Base-by-base conservation (phyloP, 805 yeast genomes). In the Candida suzukii region DNA sequence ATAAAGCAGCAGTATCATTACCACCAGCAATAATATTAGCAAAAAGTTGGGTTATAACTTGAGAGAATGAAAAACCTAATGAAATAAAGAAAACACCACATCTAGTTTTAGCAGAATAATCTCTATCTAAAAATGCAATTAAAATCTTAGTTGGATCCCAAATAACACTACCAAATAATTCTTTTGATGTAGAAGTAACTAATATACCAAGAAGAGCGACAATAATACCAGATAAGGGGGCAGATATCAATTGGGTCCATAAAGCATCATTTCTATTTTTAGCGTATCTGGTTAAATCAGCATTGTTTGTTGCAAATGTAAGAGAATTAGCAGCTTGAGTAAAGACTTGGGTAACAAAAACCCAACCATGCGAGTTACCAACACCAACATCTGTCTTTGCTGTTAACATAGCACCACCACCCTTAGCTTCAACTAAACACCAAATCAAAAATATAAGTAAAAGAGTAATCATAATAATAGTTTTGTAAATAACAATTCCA, bases 61-160 rank as follows among this genome's bases (percentile, higher is more conserved):
- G 91, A 29, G 88, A 88, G 42, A 83, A 60, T 13, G 83, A 78
- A 59, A 87, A 83, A 0, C 82, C 83, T 37, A 75, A 65, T 2
- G 87, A 67, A 49, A 85, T 78, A 42, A 87, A 68, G 57, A 86
- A 86, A 9, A 81, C 93, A 50, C 95, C 95, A 17, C 82, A 88
- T 47, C 95, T 70, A 45, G 80, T 75, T 21, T 90, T 83, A 27
- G 70, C 65, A 1, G 71, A 42, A 5, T 75, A 27, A 38, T 75
- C 76, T n/a, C n/a, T n/a, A 19, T 7, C 13, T 50, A 88, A 72
- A 53, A 83, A 85, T 39, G 74, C 65, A 14, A 71, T 71, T 50
- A 88, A 67, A 4, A 85, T 84, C 49, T 84, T 95, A 42, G 87
- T 64, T 8, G 96, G 96, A 40, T 83, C 75, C 96, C 96, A 88